Evolutionary conservation across 345 rosid species (phyloP), one percentile per base, ranked within the genome.

Genomic region (Mercurialis annua): DNA sequence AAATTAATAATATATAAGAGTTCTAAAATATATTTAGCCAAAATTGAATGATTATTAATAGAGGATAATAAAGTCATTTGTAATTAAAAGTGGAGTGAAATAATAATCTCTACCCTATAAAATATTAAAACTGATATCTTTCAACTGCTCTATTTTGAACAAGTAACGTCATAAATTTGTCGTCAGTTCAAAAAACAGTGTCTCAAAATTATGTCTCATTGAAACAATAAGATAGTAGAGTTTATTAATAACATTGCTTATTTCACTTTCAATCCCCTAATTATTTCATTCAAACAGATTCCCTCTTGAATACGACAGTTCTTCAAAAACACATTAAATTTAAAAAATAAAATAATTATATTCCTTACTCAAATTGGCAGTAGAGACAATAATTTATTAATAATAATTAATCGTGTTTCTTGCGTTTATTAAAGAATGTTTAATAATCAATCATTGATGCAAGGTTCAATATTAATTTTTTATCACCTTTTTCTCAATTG

Each of bases 351-450:
- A n/a, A n/a, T n/a, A n/a, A 40, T 8, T 3, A 40, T 40, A 8
- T 40, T 9, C 10, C 29, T 23, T 15, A 21, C 24, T 50, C 15
- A n/a, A n/a, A n/a, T n/a, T n/a, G n/a, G n/a, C n/a, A n/a, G 5
- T 20, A 0, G 17, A 29, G 20, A n/a, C 34, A 8, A 18, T 42
- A 12, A 3, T n/a, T 15, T 33, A 1, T 27, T 20, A 66, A 42
- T 26, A 40, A 17, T 10, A 0, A 6, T 1, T 12, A 31, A 29
- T 29, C 63, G 11, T 55, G 63, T n/a, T 55, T 67, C 70, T 40
- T 40, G 62, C 38, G 12, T 18, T 43, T 21, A 67, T 46, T 67
- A 56, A 43, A 55, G 42, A 43, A 67, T 43, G 49, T 42, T 6
- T 42, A 20, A 5, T 23, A 52, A 33, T 23, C 30, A 18, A 16